Conservation (phyloP, 495 filamentous ascomycete genomes). For the Annulohypoxylon bovei region DNA sequence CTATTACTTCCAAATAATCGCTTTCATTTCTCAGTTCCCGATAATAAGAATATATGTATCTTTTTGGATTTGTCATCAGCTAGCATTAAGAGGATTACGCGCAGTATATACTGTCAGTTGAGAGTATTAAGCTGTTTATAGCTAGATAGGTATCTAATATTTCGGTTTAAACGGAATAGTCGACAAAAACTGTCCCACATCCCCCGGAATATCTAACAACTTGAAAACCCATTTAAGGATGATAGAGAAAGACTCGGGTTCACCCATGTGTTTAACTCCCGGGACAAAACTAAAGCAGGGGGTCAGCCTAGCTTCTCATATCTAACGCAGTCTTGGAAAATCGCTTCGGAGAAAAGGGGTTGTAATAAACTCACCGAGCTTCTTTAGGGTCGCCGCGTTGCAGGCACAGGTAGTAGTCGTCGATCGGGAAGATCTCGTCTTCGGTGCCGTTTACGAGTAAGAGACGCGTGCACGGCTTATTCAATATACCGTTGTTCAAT, state of each 20-base stretch:
- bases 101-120: not conserved
- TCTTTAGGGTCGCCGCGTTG: constrained; percentile 72
- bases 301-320: constrained; percentile 3
- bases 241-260: constrained; percentile 23
- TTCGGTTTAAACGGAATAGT: constrained; percentile 38
- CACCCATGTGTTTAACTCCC: constrained; percentile 37
- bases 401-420: constrained; percentile 69
- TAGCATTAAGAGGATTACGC: not conserved
- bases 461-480: constrained; percentile 67
- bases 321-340: not conserved
- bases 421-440: constrained; percentile 76
- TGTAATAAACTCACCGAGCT: constrained; percentile 51
- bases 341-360: not conserved
- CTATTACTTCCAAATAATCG: not conserved
- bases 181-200: constrained; percentile 29
- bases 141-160: constrained; percentile 3
- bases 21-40: not conserved
- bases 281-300: constrained; percentile 17
- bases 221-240: constrained; percentile 36
- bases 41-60: not conserved
- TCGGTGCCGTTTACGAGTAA: constrained; percentile 73
- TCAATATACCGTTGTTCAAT: constrained; percentile 68
- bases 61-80: not conserved
- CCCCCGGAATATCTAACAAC: constrained; percentile 30
- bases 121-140: not conserved